Evolutionary conservation across 768 basidiomycete genomes (phyloP), one percentile per base, ranked within the genome.

Genomic region (Podaxis mareebaensis): DNA sequence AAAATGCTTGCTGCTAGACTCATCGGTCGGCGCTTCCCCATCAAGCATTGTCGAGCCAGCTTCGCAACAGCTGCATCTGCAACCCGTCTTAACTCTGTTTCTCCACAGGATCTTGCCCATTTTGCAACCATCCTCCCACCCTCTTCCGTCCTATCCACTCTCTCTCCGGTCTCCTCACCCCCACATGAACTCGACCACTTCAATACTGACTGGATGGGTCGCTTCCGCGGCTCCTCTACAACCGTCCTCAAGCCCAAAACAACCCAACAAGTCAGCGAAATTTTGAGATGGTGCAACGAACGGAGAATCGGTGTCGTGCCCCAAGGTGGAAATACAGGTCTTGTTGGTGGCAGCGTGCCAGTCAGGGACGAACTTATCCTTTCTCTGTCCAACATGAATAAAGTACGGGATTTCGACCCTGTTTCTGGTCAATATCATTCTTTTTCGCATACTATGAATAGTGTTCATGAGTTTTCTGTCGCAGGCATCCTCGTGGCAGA

Each of bases 271-370:
- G 95, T 99, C 72, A 91, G 90, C 74, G 79, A 90, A 67, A 91
- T 98, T 59, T 80, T 99, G 71, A 89, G 88, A 72, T 93, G 89
- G 81, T 99, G 97, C 75, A 86, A 89, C 68, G 81, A 89, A 59
- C 83, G 86, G 61, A 82, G 85, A 60, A 91, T 99, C 46, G 89
- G 89, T n/a, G 85, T 99, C 59, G 95, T 97, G 2, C 97, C 97
- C 1, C 97, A 99, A 75, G 96, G 97, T 53, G 97, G 97, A 52
- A 99, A 99, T 78, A 99, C 97, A 0, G 97, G 97, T 15, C 85
- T 99, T 12, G 97, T 99, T 40, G 97, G 96, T 61, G 97, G 97
- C 40, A 88, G 95, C 65, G 91, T 96, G 11, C 96, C 97, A 0
- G 73, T 95, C 42, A 79, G 86, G 67, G 90, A 96, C 72, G 97